Base-by-base conservation (phyloP, 345 rosid species). In the Boechera retrofracta region DNA sequence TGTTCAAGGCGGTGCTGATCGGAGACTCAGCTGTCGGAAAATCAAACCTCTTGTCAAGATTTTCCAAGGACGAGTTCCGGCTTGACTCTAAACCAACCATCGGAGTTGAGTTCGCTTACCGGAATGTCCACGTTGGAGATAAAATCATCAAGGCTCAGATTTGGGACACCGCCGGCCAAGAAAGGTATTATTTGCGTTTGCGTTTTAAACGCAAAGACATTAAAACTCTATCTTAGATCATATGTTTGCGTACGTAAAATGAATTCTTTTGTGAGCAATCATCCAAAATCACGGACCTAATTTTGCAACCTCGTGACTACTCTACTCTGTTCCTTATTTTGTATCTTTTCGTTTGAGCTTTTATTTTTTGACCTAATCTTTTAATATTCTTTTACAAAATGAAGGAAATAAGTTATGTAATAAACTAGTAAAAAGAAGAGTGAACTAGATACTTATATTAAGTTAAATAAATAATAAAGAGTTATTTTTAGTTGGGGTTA, bases 131-230 rank as follows among this genome's bases (percentile, higher is more conserved):
- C 24, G 86, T 92, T 13, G 89, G 77, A 4, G 93, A 89, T 33
- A 92, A 92, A 78, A 83, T 89, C 83, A 89, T 92, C 86, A 92
- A 88, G 61, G 94, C 96, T 74, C 97, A 92, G 75, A 86, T 92
- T 78, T 92, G 97, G 97, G 97, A 92, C 80, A 92, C 97, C 2
- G 97, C 97, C n/a, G 96, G 97, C n/a, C 97, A 92, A 81, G 97
- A 92, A 86, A 92, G 97, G 97, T 92, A 86, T 47, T 47, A 0
- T 52, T 10, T n/a, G 77, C 53, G 62, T 72, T 72, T 72, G 61
- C 76, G 53, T 72, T 51, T 64, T 0, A 16, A 44, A 36, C 21
- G n/a, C n/a, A 41, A 41, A 51, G 53, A 56, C 49, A 54, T 11
- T 45, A 53, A 53, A 62, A 3, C 56, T 39, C 16, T 2, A 35